Evolutionary conservation across 2,329 filamentous ascomycete genomes (phyloP).

Genomic region (Rhinocladiella similis): DNA sequence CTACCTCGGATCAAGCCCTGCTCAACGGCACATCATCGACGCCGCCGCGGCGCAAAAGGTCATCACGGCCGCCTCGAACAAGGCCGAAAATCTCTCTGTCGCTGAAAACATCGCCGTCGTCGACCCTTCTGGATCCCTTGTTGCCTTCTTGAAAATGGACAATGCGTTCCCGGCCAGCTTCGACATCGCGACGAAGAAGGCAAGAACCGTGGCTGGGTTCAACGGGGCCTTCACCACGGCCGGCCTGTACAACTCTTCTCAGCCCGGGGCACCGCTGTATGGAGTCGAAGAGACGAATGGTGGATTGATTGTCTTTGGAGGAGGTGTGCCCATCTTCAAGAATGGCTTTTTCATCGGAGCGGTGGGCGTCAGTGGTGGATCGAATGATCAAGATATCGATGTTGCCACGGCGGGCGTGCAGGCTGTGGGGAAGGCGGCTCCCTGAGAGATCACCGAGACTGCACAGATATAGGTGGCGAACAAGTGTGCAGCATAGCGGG

Average conservation of each 20-base stretch:
- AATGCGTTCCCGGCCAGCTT: conserved; percentile 14
- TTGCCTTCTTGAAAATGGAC: conserved; percentile 24
- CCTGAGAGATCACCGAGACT: not conserved
- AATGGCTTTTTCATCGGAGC: conserved; percentile 23
- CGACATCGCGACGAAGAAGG: conserved; percentile 24
- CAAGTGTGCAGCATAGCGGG: no score
- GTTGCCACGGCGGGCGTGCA: conserved; percentile 9
- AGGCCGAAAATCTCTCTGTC: conserved; percentile 7
- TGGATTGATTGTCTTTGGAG: conserved; percentile 23
- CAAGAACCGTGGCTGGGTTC: conserved; percentile 20
- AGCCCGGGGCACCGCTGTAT: conserved; percentile 19
- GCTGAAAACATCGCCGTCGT: conserved; percentile 23
- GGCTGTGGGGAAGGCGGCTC: not conserved
- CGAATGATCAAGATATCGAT: conserved; percentile 19
- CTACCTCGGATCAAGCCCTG: no score
- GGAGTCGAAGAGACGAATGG: conserved; percentile 23
- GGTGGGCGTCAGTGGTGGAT: conserved; percentile 20
- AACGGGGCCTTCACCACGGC: conserved; percentile 18
- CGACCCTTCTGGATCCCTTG: conserved; percentile 17
- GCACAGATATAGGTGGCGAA: no score
- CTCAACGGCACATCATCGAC: no score
- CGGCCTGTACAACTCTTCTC: conserved; percentile 6
- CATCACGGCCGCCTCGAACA: no score
- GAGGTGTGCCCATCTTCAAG: conserved; percentile 20
- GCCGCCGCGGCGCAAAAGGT: no score